Evolutionary conservation across 805 yeast species (phyloP).

Genomic region (Candida germanica): DNA sequence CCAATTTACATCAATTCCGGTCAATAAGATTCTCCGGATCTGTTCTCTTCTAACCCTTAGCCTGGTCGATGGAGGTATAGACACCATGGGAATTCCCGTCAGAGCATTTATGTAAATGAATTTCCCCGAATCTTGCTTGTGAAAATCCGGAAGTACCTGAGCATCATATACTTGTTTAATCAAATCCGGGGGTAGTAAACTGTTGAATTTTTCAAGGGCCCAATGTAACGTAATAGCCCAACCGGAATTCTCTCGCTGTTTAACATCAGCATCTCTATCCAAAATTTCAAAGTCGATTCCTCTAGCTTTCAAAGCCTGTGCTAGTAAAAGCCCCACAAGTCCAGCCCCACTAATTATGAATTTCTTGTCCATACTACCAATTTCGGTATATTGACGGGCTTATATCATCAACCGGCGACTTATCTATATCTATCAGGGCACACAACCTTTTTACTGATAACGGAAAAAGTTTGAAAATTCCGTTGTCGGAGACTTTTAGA

Average conservation of each 20-base stretch:
- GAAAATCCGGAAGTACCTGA: constrained; percentile 24
- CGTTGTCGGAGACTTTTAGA: no score
- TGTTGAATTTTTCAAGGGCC: constrained; percentile 22
- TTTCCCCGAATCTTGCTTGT: constrained; percentile 23
- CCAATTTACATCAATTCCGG: constrained; percentile 26
- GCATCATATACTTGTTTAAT: constrained; percentile 18
- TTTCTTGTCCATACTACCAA: neutral
- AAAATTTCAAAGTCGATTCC: constrained; percentile 21
- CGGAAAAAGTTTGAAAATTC: no score
- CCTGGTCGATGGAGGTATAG: constrained; percentile 27
- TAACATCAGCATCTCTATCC: constrained; percentile 22
- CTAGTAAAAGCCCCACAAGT: constrained; percentile 21
- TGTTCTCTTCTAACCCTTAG: constrained; percentile 27
- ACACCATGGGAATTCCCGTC: constrained; percentile 21
- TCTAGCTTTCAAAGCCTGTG: constrained; percentile 22
- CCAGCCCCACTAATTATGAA: constrained; percentile 18
- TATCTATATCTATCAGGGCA: no score
- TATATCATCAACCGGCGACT: no score
- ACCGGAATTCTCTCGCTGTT: constrained; percentile 22
- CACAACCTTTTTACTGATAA: no score
- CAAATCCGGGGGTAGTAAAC: constrained; percentile 19
- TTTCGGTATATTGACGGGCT: no score
- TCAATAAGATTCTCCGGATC: constrained; percentile 18
- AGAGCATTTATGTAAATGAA: constrained; percentile 26
- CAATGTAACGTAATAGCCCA: constrained; percentile 32